Base-by-base conservation (phyloP, 1,139 yeast genomes). In the Saccharomyces pastorianus region DNA sequence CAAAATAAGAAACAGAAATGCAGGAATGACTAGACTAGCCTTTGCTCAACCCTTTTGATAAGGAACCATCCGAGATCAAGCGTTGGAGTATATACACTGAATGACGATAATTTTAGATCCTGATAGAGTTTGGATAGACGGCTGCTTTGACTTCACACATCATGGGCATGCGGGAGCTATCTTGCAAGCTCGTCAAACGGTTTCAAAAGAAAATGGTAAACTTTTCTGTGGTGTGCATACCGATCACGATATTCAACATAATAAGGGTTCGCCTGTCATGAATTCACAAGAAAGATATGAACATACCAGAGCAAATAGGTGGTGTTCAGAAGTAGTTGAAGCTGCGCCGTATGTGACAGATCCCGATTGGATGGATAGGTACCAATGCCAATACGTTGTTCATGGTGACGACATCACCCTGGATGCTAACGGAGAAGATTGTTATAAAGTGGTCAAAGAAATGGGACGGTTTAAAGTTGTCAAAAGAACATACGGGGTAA, bases 401-500 rank as follows among this genome's bases (percentile, higher is more conserved):
- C 99, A 93, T 69, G 99, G 99, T 5, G 99, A 93, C 70, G 99
- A 93, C 67, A 90, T 93, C 62, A 93, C 98, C 29, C 87, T 96
- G 1, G 98, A 93, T 70, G 96, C 96, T 31, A 79, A 89, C 64
- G 99, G 99, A 0, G 83, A 88, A 55, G 99, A 93, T 71, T 88
- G 97, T 64, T 93, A 93, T 72, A 86, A 85, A 59, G 77, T 71
- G 26, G 89, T 91, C 58, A 91, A 91, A 69, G 91, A 88, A 55
- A 72, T 83, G 68, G 96, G 95, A n/a, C 74, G 91, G 62, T 88
- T 91, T 69, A 80, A 85, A 34, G 91, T 89, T 25, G 98, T 93
- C 46, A 90, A 88, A 69, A 76, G 99, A 61, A 93, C 99, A 0
- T 95, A 93, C 8, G 91, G 91, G 65, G 95, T 93, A 51, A 85